Base-by-base conservation (phyloP, 345 rosid genomes). In the Garcia nutans region DNA sequence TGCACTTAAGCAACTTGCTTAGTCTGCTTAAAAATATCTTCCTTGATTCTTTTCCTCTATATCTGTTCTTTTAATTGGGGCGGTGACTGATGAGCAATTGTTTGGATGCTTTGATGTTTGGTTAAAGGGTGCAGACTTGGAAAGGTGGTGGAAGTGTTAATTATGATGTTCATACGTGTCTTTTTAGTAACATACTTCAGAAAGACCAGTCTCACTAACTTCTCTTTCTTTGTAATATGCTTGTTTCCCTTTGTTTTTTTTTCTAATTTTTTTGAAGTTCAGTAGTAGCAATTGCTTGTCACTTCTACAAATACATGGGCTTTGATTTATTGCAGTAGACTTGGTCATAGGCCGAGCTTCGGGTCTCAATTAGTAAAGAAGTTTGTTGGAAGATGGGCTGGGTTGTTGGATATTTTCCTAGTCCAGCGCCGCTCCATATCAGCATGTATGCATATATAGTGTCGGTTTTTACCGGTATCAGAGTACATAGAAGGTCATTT, bases 31-130 rank as follows among this genome's bases (percentile, higher is more conserved):
- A 45, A 41, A 61, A 23, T 50, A 49, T 62, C n/a, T 75, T 28
- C 22, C 23, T 45, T 49, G 26, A 31, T 77, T 75, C 52, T 47
- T 37, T 67, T 9, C 44, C 6, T 23, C 52, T 47, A 4, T 56
- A 60, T 49, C 8, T 54, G 58, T 74, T 23, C 1, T 45, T 26
- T 17, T 8, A 24, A 50, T 33, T 24, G 52, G 47, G 59, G 68
- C 2, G 31, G 24, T 67, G 71, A 84, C 67, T 74, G 58, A 61
- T 72, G 20, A 57, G 78, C 47, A 65, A 24, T 52, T 77, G 55
- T 57, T 54, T 47, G 45, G 56, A 74, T 72, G 60, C 44, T 78
- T 77, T 71, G 77, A 75, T 59, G 69, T 67, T 74, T 72, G 59
- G 52, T 17, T 15, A 31, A 59, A 28, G 47, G 69, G 2, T 31